These are phyloP conservation scores for Podospora pseudocomata DNA, from an alignment of 495 filamentous ascomycete genomes.

Conservation along the genomic window DNA sequence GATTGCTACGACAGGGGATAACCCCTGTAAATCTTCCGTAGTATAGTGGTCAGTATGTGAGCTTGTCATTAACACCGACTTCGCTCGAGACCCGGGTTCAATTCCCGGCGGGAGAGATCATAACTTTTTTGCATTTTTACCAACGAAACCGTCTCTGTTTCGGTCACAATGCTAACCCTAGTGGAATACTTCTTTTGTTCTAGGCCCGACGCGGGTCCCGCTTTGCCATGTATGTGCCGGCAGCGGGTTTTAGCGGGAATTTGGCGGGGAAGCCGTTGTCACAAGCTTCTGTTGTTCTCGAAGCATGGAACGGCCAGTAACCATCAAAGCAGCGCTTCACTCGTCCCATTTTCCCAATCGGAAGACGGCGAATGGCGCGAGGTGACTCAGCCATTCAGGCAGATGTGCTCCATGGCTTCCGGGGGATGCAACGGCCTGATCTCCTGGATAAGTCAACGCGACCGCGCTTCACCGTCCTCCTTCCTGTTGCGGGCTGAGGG, in stretches of 20 bases:
- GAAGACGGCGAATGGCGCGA: slow-evolving; percentile 18
- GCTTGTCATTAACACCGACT: slow-evolving; percentile 24
- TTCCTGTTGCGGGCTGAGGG: slow-evolving; percentile 17
- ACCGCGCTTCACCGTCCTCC: slow-evolving; percentile 13
- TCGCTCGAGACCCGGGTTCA: slow-evolving; percentile 34
- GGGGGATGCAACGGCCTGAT: slow-evolving; percentile 4
- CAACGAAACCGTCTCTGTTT: background rate
- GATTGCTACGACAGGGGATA: slow-evolving; percentile 22
- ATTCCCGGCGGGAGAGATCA: slow-evolving; percentile 33
- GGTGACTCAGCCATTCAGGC: slow-evolving; percentile 4
- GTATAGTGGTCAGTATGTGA: slow-evolving; percentile 35
- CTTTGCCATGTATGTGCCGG: background rate
- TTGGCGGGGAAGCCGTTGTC: background rate
- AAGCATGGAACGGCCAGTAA: background rate
- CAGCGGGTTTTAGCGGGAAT: background rate
- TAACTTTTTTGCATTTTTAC: slow-evolving; percentile 8
- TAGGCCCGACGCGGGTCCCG: background rate
- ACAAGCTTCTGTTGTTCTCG: background rate
- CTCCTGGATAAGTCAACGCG: slow-evolving; percentile 13
- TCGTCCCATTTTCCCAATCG: slow-evolving; percentile 7
- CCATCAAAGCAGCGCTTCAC: background rate
- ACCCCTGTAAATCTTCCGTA: slow-evolving; percentile 31
- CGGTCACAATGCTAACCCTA: no score
- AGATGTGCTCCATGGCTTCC: slow-evolving; percentile 2
- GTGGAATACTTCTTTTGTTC: background rate